These are phyloP conservation scores for Ophiostoma piceae DNA, from an alignment of 2,329 filamentous ascomycete species.

Conservation along the genomic window DNA sequence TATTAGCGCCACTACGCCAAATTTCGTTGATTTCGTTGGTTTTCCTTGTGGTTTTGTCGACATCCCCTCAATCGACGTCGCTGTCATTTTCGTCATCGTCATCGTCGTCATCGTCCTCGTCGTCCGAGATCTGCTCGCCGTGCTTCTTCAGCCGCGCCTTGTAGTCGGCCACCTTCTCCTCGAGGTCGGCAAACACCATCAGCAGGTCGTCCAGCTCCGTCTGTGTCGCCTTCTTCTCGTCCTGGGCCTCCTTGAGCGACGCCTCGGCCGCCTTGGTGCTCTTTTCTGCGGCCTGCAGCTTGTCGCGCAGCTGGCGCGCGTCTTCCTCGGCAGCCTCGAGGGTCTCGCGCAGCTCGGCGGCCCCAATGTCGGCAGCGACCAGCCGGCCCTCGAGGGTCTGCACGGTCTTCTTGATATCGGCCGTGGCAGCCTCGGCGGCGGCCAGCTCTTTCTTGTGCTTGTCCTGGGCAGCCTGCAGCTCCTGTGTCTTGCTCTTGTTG, in stretches of 20 bases:
- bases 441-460: conserved; percentile 42
- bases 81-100: conserved; percentile 39
- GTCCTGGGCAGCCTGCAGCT: conserved; percentile 53
- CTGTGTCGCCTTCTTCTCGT: conserved; percentile 60
- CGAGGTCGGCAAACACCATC: conserved; percentile 74
- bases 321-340: conserved; percentile 31
- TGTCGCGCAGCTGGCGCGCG: conserved; percentile 32
- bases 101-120: conserved; percentile 60
- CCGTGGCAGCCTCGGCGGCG: conserved; percentile 26
- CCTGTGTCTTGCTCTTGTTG: conserved; percentile 55
- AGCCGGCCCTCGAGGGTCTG: conserved; percentile 33
- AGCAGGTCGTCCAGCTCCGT: conserved; percentile 74
- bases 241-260: conserved; percentile 47
- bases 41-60: background rate
- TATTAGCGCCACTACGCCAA: conserved; percentile 17
- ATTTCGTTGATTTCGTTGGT: background rate
- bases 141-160: conserved; percentile 63
- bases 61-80: conserved; percentile 32
- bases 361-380: conserved; percentile 27
- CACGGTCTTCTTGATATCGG: conserved; percentile 27
- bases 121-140: conserved; percentile 68
- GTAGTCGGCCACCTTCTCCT: conserved; percentile 70
- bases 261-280: conserved; percentile 34
- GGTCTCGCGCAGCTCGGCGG: conserved; percentile 28
- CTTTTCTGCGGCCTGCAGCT: conserved; percentile 34